phyloP scores from a whole-genome alignment of 805 yeast genomes.

The Metschnikowia lachancei region DNA sequence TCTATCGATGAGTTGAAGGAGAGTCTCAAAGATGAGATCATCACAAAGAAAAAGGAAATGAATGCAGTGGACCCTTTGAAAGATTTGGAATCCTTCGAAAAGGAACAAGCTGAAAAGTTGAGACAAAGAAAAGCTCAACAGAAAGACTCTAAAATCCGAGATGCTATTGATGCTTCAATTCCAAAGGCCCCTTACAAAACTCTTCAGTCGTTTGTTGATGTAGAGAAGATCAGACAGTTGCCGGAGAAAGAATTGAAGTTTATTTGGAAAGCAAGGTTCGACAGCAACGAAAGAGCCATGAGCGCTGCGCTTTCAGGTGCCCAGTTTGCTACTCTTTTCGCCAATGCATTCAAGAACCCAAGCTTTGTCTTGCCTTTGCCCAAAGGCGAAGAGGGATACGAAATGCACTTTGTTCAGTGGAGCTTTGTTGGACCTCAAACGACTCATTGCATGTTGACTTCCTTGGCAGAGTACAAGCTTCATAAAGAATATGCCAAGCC shows the following conservation, averaged over 20 bases:
- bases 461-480: slow-evolving; percentile 85
- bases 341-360: slow-evolving; percentile 71
- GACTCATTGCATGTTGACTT: slow-evolving; percentile 84
- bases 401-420: slow-evolving; percentile 95
- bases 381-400: slow-evolving; percentile 55
- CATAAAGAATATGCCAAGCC: slow-evolving; percentile 93
- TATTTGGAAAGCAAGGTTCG: slow-evolving; percentile 88
- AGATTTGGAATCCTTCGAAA: slow-evolving; percentile 58
- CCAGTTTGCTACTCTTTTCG: slow-evolving; percentile 61
- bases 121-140: slow-evolving; percentile 21
- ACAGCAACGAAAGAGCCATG: slow-evolving; percentile 53
- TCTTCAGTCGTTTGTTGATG: slow-evolving; percentile 65
- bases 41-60: slow-evolving; percentile 52
- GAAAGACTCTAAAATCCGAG: slow-evolving; percentile 27
- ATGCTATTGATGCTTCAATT: slow-evolving; percentile 35
- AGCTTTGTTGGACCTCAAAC: slow-evolving; percentile 79
- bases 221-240: slow-evolving; percentile 59
- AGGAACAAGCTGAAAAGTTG: slow-evolving; percentile 33
- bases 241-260: slow-evolving; percentile 64
- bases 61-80: slow-evolving; percentile 65
- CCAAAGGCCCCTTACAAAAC: slow-evolving; percentile 62
- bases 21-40: slow-evolving; percentile 60
- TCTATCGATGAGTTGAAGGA: slow-evolving; percentile 59
- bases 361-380: slow-evolving; percentile 90
- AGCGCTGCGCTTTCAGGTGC: slow-evolving; percentile 60